Percentiles rank a stretch among this genome's conserved stretches.
Conservation (phyloP, 495 filamentous ascomycete species). For the Aspergillus biplanus region DNA sequence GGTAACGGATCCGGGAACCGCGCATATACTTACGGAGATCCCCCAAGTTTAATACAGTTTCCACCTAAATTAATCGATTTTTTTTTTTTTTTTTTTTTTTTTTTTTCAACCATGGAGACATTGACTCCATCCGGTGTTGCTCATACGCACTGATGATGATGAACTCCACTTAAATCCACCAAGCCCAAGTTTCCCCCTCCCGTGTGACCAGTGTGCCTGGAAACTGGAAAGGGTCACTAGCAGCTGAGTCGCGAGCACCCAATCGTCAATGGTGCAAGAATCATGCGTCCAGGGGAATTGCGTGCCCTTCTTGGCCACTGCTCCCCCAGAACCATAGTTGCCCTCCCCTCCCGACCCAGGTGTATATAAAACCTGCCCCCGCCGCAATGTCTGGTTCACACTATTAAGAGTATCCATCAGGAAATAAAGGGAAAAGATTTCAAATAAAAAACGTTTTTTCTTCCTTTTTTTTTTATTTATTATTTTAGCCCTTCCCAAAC, state of each 20-base stretch:
- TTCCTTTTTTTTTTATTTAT: not conserved
- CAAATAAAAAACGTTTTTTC: conserved; percentile 17
- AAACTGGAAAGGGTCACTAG: conserved; percentile 16
- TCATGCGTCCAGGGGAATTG: conserved; percentile 24
- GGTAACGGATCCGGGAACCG: conserved; percentile 17
- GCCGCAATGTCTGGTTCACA: conserved; percentile 27
- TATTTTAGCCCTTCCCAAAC: not conserved
- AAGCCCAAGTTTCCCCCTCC: conserved; percentile 4
- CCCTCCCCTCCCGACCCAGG: conserved; percentile 19
- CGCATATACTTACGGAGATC: conserved; percentile 8
- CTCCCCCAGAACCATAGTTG: conserved; percentile 21
- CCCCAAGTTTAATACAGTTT: not conserved
- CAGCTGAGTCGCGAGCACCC: conserved; percentile 1
- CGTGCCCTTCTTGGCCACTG: conserved; percentile 22
- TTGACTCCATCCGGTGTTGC: not conserved
- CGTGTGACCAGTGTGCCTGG: conserved; percentile 29
- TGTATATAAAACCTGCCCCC: conserved; percentile 31
- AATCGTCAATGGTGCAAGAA: conserved; percentile 22
- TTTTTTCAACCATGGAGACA: no score
- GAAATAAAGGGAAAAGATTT: conserved; percentile 24
- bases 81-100: not conserved
- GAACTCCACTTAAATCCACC: conserved; percentile 22
- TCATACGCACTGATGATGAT: conserved; percentile 2
- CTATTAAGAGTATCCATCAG: conserved; percentile 5
- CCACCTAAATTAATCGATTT: not conserved